phyloP scores from a whole-genome alignment of 306 rosid genomes.

The Arachis hypogaea region DNA sequence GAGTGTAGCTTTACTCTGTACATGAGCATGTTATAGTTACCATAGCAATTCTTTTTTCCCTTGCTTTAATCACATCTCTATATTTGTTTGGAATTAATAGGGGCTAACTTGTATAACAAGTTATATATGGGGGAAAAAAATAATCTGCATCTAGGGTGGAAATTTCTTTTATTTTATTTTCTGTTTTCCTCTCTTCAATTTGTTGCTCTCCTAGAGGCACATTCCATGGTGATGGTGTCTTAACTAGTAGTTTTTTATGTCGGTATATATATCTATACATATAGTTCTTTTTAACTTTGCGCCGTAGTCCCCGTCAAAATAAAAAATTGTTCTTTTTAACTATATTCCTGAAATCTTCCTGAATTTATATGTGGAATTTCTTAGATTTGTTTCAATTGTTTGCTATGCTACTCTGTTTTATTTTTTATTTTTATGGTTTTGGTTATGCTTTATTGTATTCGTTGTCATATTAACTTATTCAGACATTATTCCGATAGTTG shows the following conservation, averaged over 20 bases:
- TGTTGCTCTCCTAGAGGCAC: slow-evolving; percentile 13
- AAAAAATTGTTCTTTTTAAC: slow-evolving; percentile 2
- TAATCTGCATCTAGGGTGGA: slow-evolving; percentile 25
- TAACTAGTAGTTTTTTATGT: no score
- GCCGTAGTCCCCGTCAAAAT: no score
- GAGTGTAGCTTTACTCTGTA: slow-evolving; percentile 50
- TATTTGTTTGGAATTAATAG: slow-evolving; percentile 27
- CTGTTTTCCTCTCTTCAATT: slow-evolving; percentile 18
- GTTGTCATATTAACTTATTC: not conserved
- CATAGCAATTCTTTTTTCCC: not conserved
- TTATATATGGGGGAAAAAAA: slow-evolving; percentile 20
- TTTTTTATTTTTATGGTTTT: slow-evolving; percentile 27
- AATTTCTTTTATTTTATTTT: slow-evolving; percentile 2
- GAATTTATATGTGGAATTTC: slow-evolving; percentile 15
- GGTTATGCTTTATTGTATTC: slow-evolving; percentile 26
- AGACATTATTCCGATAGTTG: slow-evolving; percentile 68
- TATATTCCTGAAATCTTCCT: slow-evolving; percentile 20
- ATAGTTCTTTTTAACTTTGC: no score
- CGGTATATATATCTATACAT: no score
- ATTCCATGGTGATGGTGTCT: slow-evolving; percentile 19
- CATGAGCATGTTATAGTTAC: slow-evolving; percentile 10
- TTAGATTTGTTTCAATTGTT: slow-evolving; percentile 24
- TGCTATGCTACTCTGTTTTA: slow-evolving; percentile 12
- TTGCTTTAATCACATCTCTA: slow-evolving; percentile 15
- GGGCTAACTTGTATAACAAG: not conserved